These are phyloP conservation scores for Wickerhamiella pararugosa DNA, from an alignment of 1,139 yeast genomes.

Conservation along the genomic window DNA sequence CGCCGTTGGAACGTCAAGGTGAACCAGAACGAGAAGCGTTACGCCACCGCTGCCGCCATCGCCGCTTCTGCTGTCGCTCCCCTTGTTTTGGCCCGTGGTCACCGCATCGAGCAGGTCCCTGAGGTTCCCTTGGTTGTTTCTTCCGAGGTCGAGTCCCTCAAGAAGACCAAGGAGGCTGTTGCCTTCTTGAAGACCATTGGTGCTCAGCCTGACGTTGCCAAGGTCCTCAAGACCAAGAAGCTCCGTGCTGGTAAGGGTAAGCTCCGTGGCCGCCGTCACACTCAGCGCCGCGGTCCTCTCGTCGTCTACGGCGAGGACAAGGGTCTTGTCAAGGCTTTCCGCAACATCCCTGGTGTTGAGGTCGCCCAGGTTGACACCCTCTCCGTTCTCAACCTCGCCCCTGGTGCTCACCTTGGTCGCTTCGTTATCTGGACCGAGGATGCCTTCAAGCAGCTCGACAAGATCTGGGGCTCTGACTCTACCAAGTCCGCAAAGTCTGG, in stretches of 20 bases:
- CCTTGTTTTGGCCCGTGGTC: slow-evolving; percentile 98
- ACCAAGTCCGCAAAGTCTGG: slow-evolving; percentile 75
- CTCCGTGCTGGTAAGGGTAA: slow-evolving; percentile 99
- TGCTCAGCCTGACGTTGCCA: slow-evolving; percentile 96
- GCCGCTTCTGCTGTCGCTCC: slow-evolving; percentile 99
- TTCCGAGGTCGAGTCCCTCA: slow-evolving; percentile 79
- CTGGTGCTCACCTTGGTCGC: slow-evolving; percentile 99
- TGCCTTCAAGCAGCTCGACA: slow-evolving; percentile 94
- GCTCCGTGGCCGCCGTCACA: slow-evolving; percentile 98
- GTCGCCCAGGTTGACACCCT: slow-evolving; percentile 84
- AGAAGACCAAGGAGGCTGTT: slow-evolving; percentile 97
- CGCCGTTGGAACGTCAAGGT: slow-evolving; percentile 99
- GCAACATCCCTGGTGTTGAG: slow-evolving; percentile 99
- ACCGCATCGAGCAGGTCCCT: slow-evolving; percentile 96
- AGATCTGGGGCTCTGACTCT: slow-evolving; percentile 92
- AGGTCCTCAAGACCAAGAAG: slow-evolving; percentile 97
- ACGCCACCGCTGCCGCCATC: slow-evolving; percentile 98
- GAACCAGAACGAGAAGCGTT: slow-evolving; percentile 99
- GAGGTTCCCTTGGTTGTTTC: slow-evolving; percentile 98
- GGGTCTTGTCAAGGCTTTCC: slow-evolving; percentile 96
- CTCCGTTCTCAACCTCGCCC: slow-evolving; percentile 97
- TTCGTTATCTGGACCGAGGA: slow-evolving; percentile 99
- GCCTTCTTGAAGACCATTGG: slow-evolving; percentile 97
- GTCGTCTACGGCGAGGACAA: slow-evolving; percentile 97
- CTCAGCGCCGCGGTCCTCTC: slow-evolving; percentile 99